Percentiles rank a stretch among this genome's conserved stretches.
These are phyloP conservation scores for Clitopilus passeckerianus DNA, from an alignment of 768 basidiomycete genomes.

Conservation along the genomic window DNA sequence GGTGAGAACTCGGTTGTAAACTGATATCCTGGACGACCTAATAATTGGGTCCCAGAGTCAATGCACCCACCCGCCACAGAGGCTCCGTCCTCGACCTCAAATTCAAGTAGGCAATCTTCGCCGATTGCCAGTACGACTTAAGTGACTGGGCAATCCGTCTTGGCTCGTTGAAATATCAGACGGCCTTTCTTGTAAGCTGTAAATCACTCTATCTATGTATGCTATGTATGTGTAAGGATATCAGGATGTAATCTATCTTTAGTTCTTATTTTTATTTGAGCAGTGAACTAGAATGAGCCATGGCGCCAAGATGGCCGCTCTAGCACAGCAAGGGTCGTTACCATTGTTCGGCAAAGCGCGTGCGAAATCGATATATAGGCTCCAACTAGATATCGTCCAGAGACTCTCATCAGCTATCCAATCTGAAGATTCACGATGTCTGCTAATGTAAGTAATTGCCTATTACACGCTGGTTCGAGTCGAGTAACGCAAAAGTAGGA, in stretches of 20 bases:
- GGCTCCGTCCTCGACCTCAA: not conserved
- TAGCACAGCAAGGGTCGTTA: slow-evolving; percentile 9
- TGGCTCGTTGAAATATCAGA: not conserved
- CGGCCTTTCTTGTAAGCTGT: not conserved
- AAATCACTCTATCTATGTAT: not conserved
- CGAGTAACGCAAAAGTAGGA: slow-evolving; percentile 31
- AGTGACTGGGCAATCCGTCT: not conserved
- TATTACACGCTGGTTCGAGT: not conserved
- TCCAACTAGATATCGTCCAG: slow-evolving; percentile 1
- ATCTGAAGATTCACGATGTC: slow-evolving; percentile 39
- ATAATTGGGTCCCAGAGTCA: slow-evolving; percentile 22
- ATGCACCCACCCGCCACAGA: slow-evolving; percentile 30
- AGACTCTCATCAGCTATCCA: not conserved
- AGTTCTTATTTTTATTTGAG: not conserved
- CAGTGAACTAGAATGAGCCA: not conserved
- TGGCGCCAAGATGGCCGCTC: slow-evolving; percentile 1
- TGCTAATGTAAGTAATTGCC: slow-evolving; percentile 9
- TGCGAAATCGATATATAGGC: slow-evolving; percentile 63
- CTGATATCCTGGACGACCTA: no score
- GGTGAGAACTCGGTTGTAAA: slow-evolving; percentile 24
- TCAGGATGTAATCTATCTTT: not conserved
- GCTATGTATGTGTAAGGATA: not conserved
- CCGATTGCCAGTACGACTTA: not conserved
- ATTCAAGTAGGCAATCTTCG: not conserved
- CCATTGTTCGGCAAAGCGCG: slow-evolving; percentile 44